phyloP scores from a whole-genome alignment of 768 basidiomycete genomes.

The Rhizopogon sp. region DNA sequence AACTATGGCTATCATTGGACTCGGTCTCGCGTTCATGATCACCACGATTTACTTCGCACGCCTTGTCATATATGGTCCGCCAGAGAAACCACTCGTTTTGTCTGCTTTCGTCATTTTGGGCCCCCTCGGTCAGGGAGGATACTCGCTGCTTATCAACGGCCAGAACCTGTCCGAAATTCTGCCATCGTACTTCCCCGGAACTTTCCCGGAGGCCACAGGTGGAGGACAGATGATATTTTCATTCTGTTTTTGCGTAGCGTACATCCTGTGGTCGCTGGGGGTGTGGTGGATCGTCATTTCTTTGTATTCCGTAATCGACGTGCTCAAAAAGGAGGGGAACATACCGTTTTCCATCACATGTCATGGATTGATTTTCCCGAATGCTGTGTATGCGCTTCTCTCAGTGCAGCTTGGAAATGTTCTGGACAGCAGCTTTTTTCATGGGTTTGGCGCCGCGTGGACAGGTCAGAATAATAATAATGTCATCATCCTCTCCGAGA shows the following conservation, averaged over 20 bases:
- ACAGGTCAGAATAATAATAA: constrained; percentile 28
- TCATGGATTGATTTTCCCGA: constrained; percentile 56
- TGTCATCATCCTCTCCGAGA: neutral
- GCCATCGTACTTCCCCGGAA: constrained; percentile 23
- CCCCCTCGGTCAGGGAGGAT: constrained; percentile 50
- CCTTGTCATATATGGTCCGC: constrained; percentile 36
- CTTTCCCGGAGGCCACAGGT: constrained; percentile 27
- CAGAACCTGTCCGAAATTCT: constrained; percentile 30
- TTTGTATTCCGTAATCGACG: constrained; percentile 32
- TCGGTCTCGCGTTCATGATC: constrained; percentile 44
- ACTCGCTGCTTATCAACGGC: constrained; percentile 37
- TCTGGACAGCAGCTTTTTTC: constrained; percentile 45
- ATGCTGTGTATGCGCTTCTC: constrained; percentile 45
- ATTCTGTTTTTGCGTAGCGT: constrained; percentile 41
- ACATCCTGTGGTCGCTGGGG: constrained; percentile 51
- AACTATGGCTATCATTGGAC: constrained; percentile 40
- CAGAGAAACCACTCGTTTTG: constrained; percentile 33
- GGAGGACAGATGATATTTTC: constrained; percentile 39
- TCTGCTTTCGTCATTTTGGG: constrained; percentile 47
- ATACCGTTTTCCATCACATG: constrained; percentile 42
- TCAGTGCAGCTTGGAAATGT: too few species aligned
- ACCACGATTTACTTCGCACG: constrained; percentile 43
- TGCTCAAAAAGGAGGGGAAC: constrained; percentile 21
- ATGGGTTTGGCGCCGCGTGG: constrained; percentile 50
- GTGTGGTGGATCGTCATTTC: constrained; percentile 46